These are phyloP conservation scores for Fomitopsis pinicola DNA, from an alignment of 1,284 basidiomycete species.

Conservation along the genomic window DNA sequence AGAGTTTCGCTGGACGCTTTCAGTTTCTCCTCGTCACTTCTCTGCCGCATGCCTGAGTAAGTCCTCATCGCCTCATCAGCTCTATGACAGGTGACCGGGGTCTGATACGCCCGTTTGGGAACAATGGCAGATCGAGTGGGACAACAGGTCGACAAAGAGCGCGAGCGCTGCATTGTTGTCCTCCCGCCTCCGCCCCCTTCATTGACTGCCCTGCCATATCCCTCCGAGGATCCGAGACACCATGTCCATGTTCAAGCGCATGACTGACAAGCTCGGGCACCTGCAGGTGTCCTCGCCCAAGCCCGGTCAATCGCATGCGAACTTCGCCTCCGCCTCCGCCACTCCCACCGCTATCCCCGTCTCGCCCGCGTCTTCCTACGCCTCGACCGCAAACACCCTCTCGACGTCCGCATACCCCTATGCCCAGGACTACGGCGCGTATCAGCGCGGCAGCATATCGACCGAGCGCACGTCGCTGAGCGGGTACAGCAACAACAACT, in stretches of 20 bases:
- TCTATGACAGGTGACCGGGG: neutral
- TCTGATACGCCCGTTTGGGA: neutral
- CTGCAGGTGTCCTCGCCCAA: slow-evolving; percentile 2
- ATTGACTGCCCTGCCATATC: neutral
- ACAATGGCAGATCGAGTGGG: slow-evolving; percentile 2
- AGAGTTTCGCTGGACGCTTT: too few relatives aligned
- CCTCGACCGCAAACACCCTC: slow-evolving; percentile 7
- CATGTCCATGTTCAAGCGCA: slow-evolving; percentile 35
- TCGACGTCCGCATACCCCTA: neutral
- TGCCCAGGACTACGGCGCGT: slow-evolving; percentile 12
- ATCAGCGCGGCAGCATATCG: slow-evolving; percentile 58
- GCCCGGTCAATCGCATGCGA: neutral
- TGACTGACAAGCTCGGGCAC: slow-evolving; percentile 40
- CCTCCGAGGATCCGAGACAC: neutral
- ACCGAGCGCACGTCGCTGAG: slow-evolving; percentile 58
- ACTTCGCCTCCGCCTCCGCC: slow-evolving; percentile 10
- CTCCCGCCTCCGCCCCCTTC: neutral
- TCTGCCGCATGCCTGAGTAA: too few relatives aligned
- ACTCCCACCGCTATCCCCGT: slow-evolving; percentile 16
- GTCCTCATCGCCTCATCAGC: neutral
- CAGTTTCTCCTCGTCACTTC: too few relatives aligned
- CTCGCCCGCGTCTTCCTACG: slow-evolving; percentile 18
- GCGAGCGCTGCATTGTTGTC: neutral
- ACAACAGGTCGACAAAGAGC: slow-evolving; percentile 1
- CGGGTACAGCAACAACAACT: slow-evolving; percentile 39